Percentiles rank a stretch among this genome's conserved stretches.
phyloP scores from a whole-genome alignment of 164 flowering plant genomes.

The Dillenia suffruticosa region DNA sequence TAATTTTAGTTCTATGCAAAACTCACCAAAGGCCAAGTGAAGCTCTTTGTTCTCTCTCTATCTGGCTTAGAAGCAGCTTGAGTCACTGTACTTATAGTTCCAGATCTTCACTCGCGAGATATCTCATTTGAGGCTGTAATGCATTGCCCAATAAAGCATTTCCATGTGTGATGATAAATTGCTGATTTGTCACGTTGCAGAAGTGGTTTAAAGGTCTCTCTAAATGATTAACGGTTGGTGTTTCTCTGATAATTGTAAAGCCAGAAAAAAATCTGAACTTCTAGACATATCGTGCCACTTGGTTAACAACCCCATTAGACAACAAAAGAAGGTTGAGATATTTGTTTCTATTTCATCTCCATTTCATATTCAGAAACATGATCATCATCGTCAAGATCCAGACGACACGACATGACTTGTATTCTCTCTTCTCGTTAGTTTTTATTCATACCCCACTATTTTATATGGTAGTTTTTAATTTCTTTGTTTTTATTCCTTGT shows the following conservation, averaged over 20 bases:
- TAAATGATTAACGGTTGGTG: neutral
- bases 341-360: too few relatives aligned
- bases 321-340: neutral
- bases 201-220: conserved; percentile 8
- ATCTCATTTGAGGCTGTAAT: conserved; percentile 30
- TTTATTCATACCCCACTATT: too few relatives aligned
- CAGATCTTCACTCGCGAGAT: conserved; percentile 7
- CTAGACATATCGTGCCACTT: conserved; percentile 2
- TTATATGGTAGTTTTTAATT: too few relatives aligned
- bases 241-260: conserved; percentile 9
- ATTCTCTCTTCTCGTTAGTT: too few relatives aligned
- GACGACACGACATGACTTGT: too few relatives aligned
- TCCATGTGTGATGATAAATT: conserved; percentile 16
- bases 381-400: too few relatives aligned
- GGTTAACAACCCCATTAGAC: neutral
- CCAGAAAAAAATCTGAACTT: conserved; percentile 9
- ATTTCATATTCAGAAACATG: too few relatives aligned
- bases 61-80: neutral
- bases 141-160: conserved; percentile 7
- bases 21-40: neutral
- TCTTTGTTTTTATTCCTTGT: too few relatives aligned
- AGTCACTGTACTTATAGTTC: conserved; percentile 10
- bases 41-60: neutral
- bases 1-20: too few relatives aligned
- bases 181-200: conserved; percentile 3